Evolutionary conservation across 176 grass and related monocot genomes (phyloP), one percentile per base, ranked within the genome.

Genomic region (Rhynchospora tenuis): DNA sequence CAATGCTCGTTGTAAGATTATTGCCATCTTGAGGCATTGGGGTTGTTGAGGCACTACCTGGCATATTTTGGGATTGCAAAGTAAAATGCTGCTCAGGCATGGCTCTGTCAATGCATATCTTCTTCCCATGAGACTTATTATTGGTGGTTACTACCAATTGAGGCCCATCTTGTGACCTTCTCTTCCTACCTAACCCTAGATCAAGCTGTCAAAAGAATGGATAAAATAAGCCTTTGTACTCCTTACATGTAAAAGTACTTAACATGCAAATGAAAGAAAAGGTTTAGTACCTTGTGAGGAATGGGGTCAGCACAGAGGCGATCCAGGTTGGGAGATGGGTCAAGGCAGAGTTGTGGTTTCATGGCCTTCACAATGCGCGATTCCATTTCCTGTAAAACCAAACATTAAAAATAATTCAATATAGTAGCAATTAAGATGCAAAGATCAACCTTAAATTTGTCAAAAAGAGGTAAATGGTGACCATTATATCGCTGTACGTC

Each of bases 401-500:
- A 54, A 86, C 7, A 78, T 38, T 38, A 38, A 38, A 4, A 38
- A 89, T 71, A 82, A 47, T 77, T 69, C 42, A 27, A 73, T 61
- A 68, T 22, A 79, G 22, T 58, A 72, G 51, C 16, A 81, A 71
- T 80, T 68, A 78, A 20, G 46, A 58, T 16, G 28, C 31, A 80
- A 7, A 20, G 47, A 68, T 52, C 45, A 50, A 45, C 20, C 23
- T 48, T 67, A 66, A 52, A 73, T 77, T 52, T 62, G 26, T 77
- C 74, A 42, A 57, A 81, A 80, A 20, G 19, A 80, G 27, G 51
- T 66, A 29, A 83, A 82, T 81, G 78, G 86, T 93, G 78, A 99
- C 97, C 93, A 99, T 84, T 81, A 95, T 92, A 93, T 95, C 91
- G 71, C 93, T 90, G 85, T 99, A 99, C 38, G 88, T 99, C 96